phyloP scores from a whole-genome alignment of 805 yeast species.

The Ogataea siamensis region DNA sequence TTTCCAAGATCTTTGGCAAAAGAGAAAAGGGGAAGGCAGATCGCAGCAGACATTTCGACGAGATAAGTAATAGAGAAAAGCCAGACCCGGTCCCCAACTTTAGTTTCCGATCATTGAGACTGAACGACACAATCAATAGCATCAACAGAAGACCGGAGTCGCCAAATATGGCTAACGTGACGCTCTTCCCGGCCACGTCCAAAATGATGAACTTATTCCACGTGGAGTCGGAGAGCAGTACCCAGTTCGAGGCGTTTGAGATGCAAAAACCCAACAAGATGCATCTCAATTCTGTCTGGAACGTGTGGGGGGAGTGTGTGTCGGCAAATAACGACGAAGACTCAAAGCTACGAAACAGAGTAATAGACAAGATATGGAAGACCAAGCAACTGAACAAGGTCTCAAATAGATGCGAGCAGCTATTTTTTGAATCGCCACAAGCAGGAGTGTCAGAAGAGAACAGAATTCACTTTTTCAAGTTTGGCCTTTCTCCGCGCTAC shows the following conservation, averaged over 20 bases:
- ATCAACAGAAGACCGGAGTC: conserved; percentile 16
- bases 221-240: conserved; percentile 17
- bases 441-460: conserved; percentile 7
- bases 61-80: conserved; percentile 1
- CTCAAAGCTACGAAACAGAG: conserved; percentile 14
- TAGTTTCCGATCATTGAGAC: conserved; percentile 18
- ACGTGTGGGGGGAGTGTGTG: conserved; percentile 21
- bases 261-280: conserved; percentile 9
- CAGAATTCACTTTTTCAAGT: conserved; percentile 20
- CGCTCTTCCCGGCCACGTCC: conserved; percentile 17
- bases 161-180: conserved; percentile 15
- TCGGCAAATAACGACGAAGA: conserved; percentile 4
- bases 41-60: background rate
- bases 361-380: conserved; percentile 23
- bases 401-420: conserved; percentile 10
- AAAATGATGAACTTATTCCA: conserved; percentile 12
- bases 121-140: conserved; percentile 15
- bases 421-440: conserved; percentile 4
- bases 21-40: conserved; percentile 6
- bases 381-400: conserved; percentile 17
- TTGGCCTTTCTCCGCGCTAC: conserved; percentile 21
- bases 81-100: conserved; percentile 22
- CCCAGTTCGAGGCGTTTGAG: conserved; percentile 24
- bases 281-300: conserved; percentile 22
- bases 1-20: conserved; percentile 16